Base-by-base conservation (phyloP, 768 basidiomycete species). In the Pisolithus microcarpus region DNA sequence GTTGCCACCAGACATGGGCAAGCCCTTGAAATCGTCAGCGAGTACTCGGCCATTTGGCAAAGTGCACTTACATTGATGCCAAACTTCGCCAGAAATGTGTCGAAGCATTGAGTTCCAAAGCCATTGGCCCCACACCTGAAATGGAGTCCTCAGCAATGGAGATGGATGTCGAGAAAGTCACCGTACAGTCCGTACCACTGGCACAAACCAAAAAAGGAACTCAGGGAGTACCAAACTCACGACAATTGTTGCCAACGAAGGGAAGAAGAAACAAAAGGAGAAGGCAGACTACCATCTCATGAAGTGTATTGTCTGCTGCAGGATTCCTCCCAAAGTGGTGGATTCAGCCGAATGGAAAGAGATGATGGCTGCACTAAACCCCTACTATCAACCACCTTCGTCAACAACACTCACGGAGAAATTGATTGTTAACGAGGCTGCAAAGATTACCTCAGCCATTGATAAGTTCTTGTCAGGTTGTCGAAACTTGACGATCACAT, bases 361-460 rank as follows among this genome's bases (percentile, higher is more conserved):
- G 2, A 36, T 57, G 16, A 36, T 53, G 10, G 19, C 40, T n/a
- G 36, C 30, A 16, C 30, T 56, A 0, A 48, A 54, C 11, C 48
- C 51, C 5, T 9, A 1, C 13, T 49, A 56, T 42, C 46, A 51
- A 2, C 46, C 53, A 19, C 18, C 38, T 1, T 43, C 46, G 11
- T 37, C 50, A 3, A 36, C 51, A 2, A 56, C 58, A 8, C 49
- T 60, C 38, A 39, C 45, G 1, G 47, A 51, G 6, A 53, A 18
- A 16, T 46, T 58, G 7, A 58, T 64, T 30, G 53, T 59, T 7
- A 46, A 39, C 15, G 60, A 59, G 26, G 56, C 60, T 10, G 58
- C 51, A 16, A 43, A 49, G 5, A 51, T 61, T 7, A 52, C 36
- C 1, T 23, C 52, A n/a, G 23, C 36, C 3, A 39, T 43, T 6